phyloP scores from a whole-genome alignment of 2,329 filamentous ascomycete species.

The Colletotrichum tanaceti region DNA sequence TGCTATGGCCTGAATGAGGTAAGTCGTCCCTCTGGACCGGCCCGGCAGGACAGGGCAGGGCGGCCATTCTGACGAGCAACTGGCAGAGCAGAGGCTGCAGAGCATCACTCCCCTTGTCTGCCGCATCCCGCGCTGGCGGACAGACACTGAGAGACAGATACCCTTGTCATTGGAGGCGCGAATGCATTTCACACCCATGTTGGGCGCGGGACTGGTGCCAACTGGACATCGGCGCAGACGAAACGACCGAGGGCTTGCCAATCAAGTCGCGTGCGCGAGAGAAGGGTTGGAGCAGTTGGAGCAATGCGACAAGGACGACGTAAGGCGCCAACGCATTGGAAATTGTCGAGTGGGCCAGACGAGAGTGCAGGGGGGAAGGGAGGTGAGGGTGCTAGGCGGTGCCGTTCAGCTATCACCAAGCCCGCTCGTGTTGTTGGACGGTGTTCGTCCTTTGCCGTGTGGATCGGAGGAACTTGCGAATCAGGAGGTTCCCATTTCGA shows the following conservation, averaged over 20 bases:
- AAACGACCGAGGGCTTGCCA: constrained; percentile 19
- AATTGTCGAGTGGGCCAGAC: constrained; percentile 23
- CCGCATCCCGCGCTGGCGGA: constrained; percentile 8
- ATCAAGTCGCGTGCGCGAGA: constrained; percentile 18
- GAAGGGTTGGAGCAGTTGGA: constrained; percentile 11
- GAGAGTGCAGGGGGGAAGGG: constrained; percentile 20
- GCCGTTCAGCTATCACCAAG: constrained; percentile 4
- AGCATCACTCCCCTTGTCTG: constrained; percentile 19
- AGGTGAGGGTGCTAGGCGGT: background rate
- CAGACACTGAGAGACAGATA: background rate
- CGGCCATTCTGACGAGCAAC: constrained; percentile 15
- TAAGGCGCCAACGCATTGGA: constrained; percentile 39
- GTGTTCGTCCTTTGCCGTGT: background rate
- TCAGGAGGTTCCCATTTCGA: background rate
- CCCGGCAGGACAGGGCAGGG: constrained; percentile 9
- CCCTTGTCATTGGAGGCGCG: constrained; percentile 4
- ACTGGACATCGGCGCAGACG: constrained; percentile 23
- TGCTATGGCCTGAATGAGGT: constrained; percentile 23
- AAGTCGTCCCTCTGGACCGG: constrained; percentile 12
- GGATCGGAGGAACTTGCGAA: no score
- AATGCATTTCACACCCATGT: background rate
- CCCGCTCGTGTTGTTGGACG: background rate
- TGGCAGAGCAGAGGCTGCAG: background rate
- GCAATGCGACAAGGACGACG: constrained; percentile 8
- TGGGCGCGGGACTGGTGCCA: constrained; percentile 6